phyloP scores from a whole-genome alignment of 2,329 filamentous ascomycete species.

The Magnaporthales sp. region DNA sequence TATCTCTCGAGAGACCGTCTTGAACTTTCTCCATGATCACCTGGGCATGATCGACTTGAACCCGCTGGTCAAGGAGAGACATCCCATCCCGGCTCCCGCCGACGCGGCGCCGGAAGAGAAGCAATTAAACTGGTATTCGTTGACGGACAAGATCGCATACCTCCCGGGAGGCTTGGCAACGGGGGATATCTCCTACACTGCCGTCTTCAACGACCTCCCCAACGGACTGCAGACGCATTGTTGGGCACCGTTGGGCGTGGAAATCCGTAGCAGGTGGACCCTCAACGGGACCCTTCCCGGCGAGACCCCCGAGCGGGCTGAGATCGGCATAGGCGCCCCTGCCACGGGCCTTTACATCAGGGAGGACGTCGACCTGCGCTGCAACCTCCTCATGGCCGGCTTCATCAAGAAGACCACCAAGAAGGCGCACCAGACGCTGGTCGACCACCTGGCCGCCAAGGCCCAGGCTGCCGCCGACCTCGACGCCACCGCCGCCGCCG shows the following conservation, averaged over 20 bases:
- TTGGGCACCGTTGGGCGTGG: slow-evolving; percentile 73
- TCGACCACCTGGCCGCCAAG: slow-evolving; percentile 47
- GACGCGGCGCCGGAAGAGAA: slow-evolving; percentile 63
- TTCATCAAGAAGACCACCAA: slow-evolving; percentile 81
- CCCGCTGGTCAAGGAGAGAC: slow-evolving; percentile 67
- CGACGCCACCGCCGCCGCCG: neutral
- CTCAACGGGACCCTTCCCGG: slow-evolving; percentile 64
- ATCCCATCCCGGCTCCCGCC: slow-evolving; percentile 57
- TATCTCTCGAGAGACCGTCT: slow-evolving; percentile 60
- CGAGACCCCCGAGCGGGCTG: slow-evolving; percentile 55
- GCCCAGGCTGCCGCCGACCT: neutral
- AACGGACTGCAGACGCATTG: slow-evolving; percentile 73
- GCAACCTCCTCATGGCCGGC: slow-evolving; percentile 63
- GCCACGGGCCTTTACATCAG: slow-evolving; percentile 65
- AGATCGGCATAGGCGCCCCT: slow-evolving; percentile 59
- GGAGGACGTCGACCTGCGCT: slow-evolving; percentile 80
- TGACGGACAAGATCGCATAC: slow-evolving; percentile 71
- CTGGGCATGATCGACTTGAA: slow-evolving; percentile 81
- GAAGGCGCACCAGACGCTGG: slow-evolving; percentile 62
- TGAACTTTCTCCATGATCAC: slow-evolving; percentile 71
- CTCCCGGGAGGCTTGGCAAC: slow-evolving; percentile 57
- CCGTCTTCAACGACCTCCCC: slow-evolving; percentile 67
- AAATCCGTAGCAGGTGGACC: slow-evolving; percentile 71
- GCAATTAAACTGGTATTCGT: slow-evolving; percentile 65
- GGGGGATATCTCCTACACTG: slow-evolving; percentile 68